phyloP scores from a whole-genome alignment of 805 yeast species.

The Hanseniaspora guilliermondii region DNA sequence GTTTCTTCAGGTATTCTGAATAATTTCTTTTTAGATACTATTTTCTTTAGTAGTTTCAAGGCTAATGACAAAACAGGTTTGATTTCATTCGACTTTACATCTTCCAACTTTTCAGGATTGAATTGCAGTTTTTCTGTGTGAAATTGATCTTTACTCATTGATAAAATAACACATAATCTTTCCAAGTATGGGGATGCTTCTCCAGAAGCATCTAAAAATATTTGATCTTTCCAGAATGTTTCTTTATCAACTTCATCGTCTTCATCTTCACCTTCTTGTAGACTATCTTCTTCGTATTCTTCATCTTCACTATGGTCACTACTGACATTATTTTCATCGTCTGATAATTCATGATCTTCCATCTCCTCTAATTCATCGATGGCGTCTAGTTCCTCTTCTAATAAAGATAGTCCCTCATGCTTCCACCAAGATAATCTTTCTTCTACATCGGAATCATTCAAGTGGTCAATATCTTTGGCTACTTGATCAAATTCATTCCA shows the following conservation, averaged over 20 bases:
- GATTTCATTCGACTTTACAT: constrained; percentile 7
- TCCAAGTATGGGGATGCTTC: constrained; percentile 4
- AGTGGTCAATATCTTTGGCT: constrained; percentile 21
- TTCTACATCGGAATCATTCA: constrained; percentile 26
- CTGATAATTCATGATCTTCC: constrained; percentile 23
- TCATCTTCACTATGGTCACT: background rate
- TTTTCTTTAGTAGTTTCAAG: background rate
- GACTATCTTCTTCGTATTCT: constrained; percentile 1
- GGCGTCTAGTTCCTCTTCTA: constrained; percentile 14
- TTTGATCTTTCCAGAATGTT: constrained; percentile 8
- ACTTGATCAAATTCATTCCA: constrained; percentile 35
- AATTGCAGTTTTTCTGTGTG: background rate
- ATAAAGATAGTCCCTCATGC: constrained; percentile 30
- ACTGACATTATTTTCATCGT: background rate
- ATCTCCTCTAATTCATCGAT: constrained; percentile 16
- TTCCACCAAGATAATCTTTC: constrained; percentile 40
- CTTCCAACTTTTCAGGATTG: background rate
- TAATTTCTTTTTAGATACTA: background rate
- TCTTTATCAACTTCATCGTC: constrained; percentile 6
- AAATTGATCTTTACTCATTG: constrained; percentile 8
- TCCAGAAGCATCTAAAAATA: constrained; percentile 8
- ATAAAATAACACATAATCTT: constrained; percentile 6
- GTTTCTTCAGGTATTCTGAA: constrained; percentile 8
- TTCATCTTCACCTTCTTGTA: constrained; percentile 1
- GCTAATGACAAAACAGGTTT: constrained; percentile 7